A percentile compares a stretch with the other conserved stretches of the same genome.
Conservation (phyloP, 2,329 filamentous ascomycete species). For the Pleochaeta shiraiana region DNA sequence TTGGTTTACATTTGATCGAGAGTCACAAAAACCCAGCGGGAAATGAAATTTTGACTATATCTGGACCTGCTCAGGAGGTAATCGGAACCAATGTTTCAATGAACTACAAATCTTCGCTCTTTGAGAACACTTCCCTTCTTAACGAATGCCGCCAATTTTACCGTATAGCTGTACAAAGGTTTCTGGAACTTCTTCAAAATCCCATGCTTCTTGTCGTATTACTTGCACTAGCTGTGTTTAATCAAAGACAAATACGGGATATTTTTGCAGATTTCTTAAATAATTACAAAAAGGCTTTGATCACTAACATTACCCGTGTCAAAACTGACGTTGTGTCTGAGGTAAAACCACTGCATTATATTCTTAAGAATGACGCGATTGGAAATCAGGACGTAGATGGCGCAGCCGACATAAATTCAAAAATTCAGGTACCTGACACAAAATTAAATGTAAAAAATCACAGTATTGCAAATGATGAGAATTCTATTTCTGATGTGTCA, state of each 20-base stretch:
- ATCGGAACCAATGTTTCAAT: slow-evolving; percentile 14
- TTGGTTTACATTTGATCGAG: slow-evolving; percentile 49
- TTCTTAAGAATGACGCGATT: too few relatives aligned
- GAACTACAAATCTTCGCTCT: slow-evolving; percentile 14
- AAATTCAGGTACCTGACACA: too few relatives aligned
- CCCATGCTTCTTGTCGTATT: slow-evolving; percentile 22
- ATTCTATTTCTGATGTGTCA: neutral
- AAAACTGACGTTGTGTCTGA: neutral
- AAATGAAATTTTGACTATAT: slow-evolving; percentile 22
- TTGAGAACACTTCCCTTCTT: slow-evolving; percentile 23
- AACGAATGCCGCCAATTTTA: slow-evolving; percentile 29
- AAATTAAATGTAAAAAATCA: too few relatives aligned
- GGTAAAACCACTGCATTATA: too few relatives aligned
- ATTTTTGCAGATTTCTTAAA: neutral
- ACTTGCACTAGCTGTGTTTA: slow-evolving; percentile 10
- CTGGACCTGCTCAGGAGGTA: slow-evolving; percentile 17
- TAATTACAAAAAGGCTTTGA: too few relatives aligned
- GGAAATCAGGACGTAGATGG: too few relatives aligned
- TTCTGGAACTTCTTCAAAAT: slow-evolving; percentile 33
- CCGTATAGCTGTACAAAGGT: slow-evolving; percentile 26
- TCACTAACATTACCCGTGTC: neutral
- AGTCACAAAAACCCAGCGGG: slow-evolving; percentile 18
- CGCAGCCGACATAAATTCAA: too few relatives aligned
- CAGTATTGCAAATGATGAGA: too few relatives aligned
- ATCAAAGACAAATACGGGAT: slow-evolving; percentile 11